Evolutionary conservation across 768 basidiomycete genomes (phyloP), one percentile per base, ranked within the genome.

Genomic region (Trametes cubensis): DNA sequence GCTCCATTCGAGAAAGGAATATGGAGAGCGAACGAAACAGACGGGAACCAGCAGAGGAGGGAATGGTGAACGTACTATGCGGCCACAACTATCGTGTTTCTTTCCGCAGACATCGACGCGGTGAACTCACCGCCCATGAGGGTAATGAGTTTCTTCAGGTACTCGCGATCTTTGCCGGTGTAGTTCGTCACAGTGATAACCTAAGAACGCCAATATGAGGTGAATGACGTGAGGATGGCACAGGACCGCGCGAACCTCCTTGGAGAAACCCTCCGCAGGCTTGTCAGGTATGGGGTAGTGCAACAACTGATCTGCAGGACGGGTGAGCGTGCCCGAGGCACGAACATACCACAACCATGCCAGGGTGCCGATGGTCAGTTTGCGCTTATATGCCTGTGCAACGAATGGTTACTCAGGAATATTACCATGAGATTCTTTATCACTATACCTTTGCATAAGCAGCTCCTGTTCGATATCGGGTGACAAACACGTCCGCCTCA

Each of bases 181-280:
- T 95, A 96, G 70, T 95, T 95, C 0, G 94, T 94, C 1, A 96
- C 80, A 0, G 94, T 91, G 57, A 96, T 86, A 66, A 84, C 80
- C 90, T 94, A 62, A 18, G 17, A 6, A 10, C 17, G 15, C 8
- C 42, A 0, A 5, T 4, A 42, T 64, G n/a, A 66, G 46, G 44
- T 4, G 28, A 13, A 17, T 34, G 34, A 11, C 10, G 5, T 11
- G 34, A 2, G 6, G 7, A 18, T 18, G 8, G 40, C 4, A 3
- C 15, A 21, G 18, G 17, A 18, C 17, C 2, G 68, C 1, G 76
- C 89, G 49, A 66, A 94, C 92, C 73, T 88, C 85, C 0, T 73
- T 72, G 0, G 75, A 70, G 56, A 94, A 89, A 1, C 79, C 85
- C 6, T 81, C 80, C 15, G 92, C 84, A 2, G 79, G 77, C 17